Percentiles rank a stretch among this genome's conserved stretches.
These are phyloP conservation scores for Pinus tabuliformis DNA, from an alignment of 75 land plant genomes.

Conservation along the genomic window DNA sequence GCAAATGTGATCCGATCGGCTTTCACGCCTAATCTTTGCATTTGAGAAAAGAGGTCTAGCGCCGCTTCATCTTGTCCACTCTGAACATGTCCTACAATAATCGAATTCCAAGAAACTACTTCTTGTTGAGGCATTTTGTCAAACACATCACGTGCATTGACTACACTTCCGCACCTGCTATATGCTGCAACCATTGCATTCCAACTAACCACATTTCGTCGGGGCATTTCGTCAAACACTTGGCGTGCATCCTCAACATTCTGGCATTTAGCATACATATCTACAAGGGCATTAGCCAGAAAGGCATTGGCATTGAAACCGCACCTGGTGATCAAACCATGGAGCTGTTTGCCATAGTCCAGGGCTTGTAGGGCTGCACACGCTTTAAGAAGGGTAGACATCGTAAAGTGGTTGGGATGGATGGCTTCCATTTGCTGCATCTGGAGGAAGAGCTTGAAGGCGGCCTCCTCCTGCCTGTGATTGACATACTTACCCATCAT, in stretches of 20 bases:
- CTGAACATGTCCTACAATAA: constrained; percentile 12
- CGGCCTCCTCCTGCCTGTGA: no score
- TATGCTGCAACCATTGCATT: constrained; percentile 13
- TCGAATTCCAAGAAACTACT: constrained; percentile 22
- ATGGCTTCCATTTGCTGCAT: background rate
- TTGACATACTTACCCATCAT: constrained; percentile 29
- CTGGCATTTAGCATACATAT: constrained; percentile 11
- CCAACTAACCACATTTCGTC: constrained; percentile 9
- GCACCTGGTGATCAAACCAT: background rate
- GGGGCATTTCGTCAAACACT: constrained; percentile 3
- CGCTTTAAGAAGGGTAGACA: no score
- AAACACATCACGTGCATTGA: constrained; percentile 5
- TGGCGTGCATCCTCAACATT: constrained; percentile 8
- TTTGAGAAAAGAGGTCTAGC: constrained; percentile 10
- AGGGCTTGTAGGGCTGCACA: background rate
- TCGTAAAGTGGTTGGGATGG: no score
- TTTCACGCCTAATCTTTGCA: constrained; percentile 4
- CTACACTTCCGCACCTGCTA: background rate
- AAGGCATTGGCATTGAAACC: background rate
- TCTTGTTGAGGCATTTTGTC: constrained; percentile 12
- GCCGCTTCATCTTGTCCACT: constrained; percentile 8
- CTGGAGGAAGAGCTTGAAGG: no score
- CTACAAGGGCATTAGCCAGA: constrained; percentile 1
- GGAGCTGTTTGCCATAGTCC: constrained; percentile 7
- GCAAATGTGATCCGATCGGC: constrained; percentile 7